A percentile compares a stretch with the other conserved stretches of the same genome.
Evolutionary conservation across 306 rosid genomes (phyloP).

Genomic region (Malus domestica): DNA sequence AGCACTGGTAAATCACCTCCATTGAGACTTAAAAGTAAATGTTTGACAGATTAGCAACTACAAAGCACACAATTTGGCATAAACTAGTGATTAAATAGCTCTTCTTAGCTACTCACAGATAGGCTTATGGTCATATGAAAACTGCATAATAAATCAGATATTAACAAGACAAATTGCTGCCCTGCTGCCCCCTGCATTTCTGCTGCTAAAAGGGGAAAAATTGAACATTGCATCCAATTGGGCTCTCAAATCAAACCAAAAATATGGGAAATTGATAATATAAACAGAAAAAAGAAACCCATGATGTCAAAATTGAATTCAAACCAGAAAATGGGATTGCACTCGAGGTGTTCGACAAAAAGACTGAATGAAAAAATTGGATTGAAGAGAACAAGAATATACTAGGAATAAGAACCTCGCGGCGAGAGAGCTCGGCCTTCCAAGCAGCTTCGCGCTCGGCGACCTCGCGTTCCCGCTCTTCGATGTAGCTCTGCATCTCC

Average conservation of each 20-base stretch:
- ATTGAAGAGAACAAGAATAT: not conserved
- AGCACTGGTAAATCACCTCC: not conserved
- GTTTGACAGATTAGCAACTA: not conserved
- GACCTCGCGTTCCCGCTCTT: conserved; percentile 97
- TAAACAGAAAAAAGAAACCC: not conserved
- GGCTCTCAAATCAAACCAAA: not conserved
- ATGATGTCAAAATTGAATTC: not conserved
- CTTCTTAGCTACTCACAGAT: too few relatives aligned
- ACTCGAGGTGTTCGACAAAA: not conserved
- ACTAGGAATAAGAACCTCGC: conserved; percentile 51
- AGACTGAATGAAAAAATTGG: not conserved
- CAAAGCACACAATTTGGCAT: not conserved
- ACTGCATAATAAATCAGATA: too few relatives aligned
- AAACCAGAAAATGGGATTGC: not conserved
- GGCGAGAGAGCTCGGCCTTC: conserved; percentile 99
- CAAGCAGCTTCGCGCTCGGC: conserved; percentile 99
- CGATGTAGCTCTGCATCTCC: conserved; percentile 97
- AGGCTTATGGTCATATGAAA: too few relatives aligned
- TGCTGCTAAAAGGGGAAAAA: not conserved
- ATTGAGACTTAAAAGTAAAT: not conserved
- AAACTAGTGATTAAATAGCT: too few relatives aligned
- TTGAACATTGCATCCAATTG: not conserved
- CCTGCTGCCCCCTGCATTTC: not conserved
- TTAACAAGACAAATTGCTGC: too few relatives aligned
- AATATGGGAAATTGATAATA: not conserved